Evolutionary conservation across 2,329 filamentous ascomycete genomes (phyloP).

Genomic region (Bisporella sp.): DNA sequence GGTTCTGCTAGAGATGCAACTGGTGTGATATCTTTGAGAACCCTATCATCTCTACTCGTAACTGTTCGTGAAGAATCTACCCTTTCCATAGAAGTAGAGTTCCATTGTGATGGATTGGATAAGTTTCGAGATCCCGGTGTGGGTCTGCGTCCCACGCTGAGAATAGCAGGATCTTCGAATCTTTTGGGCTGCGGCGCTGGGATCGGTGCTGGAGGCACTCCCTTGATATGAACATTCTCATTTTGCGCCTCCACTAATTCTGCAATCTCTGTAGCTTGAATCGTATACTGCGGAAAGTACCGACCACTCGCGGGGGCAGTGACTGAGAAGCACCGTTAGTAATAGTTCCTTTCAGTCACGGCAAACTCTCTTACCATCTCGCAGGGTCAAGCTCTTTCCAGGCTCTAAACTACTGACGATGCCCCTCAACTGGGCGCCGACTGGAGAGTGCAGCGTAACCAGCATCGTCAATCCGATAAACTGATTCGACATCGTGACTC

Average conservation of each 20-base stretch:
- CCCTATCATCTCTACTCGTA: slow-evolving; percentile 14
- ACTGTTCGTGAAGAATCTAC: slow-evolving; percentile 17
- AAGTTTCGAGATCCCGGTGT: slow-evolving; percentile 12
- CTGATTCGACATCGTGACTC: slow-evolving; percentile 22
- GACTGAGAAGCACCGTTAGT: slow-evolving; percentile 13
- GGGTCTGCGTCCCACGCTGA: slow-evolving; percentile 29
- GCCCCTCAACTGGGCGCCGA: slow-evolving; percentile 27
- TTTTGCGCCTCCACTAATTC: slow-evolving; percentile 25
- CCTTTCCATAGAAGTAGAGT: slow-evolving; percentile 24
- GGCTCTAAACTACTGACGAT: slow-evolving; percentile 27
- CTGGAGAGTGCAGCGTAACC: slow-evolving; percentile 28
- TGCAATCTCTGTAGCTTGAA: slow-evolving; percentile 26
- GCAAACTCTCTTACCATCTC: slow-evolving; percentile 22
- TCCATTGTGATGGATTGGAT: slow-evolving; percentile 21
- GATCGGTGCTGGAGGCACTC: background rate
- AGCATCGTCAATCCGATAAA: slow-evolving; percentile 31
- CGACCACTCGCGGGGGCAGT: slow-evolving; percentile 24
- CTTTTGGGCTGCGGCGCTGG: slow-evolving; percentile 7
- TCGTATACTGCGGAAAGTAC: slow-evolving; percentile 25
- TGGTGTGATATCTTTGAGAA: slow-evolving; percentile 21
- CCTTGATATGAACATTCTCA: slow-evolving; percentile 16
- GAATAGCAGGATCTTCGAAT: slow-evolving; percentile 29
- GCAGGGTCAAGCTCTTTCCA: slow-evolving; percentile 27
- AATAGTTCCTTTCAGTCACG: background rate
- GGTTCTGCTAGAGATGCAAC: slow-evolving; percentile 37